Evolutionary conservation across 257 asterid genomes (phyloP), one percentile per base, ranked within the genome.

Genomic region (Salvia miltiorrhiza): DNA sequence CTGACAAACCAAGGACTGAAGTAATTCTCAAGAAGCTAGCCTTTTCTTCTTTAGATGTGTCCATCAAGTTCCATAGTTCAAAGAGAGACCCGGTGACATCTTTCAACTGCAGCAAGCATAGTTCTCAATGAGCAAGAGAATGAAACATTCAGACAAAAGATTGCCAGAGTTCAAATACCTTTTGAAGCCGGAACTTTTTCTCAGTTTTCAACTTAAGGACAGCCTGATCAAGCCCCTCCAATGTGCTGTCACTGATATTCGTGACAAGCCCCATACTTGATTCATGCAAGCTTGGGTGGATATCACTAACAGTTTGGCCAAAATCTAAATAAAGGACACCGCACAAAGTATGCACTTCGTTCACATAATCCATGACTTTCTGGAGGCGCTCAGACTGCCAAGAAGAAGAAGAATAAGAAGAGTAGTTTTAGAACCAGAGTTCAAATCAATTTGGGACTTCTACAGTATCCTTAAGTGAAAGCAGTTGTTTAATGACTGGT

Each of bases 11-110:
- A 77, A 89, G 84, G 65, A 88, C 63, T 4, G 89, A 86, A 73
- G 75, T 90, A 59, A 84, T 76, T 73, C 74, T 80, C 47, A 82
- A 76, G 78, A 93, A 86, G 73, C 72, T 76, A 14, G 65, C 71
- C 74, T 75, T 88, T 73, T 90, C 99, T 70, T 84, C 92, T 69
- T 68, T 81, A 14, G 78, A 73, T 52, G 89, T 72, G 77, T 89
- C 96, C 97, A 93, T 88, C 82, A 93, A 79, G 74, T 82, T 87
- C 97, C 99, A 93, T 44, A 93, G 97, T 66, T 87, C 92, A 73
- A 56, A 85, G 32, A 93, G 88, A 35, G 91, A 83, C 16, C 83
- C 80, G 53, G 88, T 82, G 57, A 88, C 85, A 49, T 90, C 96
- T 76, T 87, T 93, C 63, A 93, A 84, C 99, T 93, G 94, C 83